These are phyloP conservation scores for Aureobasidium sp. DNA, from an alignment of 2,329 filamentous ascomycete species.

Conservation along the genomic window DNA sequence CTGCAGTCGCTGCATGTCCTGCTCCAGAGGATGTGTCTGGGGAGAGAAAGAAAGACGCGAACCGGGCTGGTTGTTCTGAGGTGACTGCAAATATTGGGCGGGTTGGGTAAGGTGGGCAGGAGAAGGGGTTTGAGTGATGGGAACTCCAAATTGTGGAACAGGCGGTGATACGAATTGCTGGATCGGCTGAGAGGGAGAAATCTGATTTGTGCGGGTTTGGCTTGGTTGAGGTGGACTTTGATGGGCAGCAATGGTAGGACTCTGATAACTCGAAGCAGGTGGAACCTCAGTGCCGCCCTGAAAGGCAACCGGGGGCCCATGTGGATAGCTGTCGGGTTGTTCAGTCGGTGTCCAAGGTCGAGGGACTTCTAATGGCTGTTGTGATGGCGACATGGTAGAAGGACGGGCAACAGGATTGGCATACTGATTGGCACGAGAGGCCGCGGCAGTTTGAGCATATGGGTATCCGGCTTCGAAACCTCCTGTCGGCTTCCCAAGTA, in stretches of 20 bases:
- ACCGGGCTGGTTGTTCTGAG: constrained; percentile 5
- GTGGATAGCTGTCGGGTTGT: constrained; percentile 73
- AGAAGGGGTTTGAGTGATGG: background rate
- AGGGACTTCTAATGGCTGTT: constrained; percentile 32
- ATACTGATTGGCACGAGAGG: constrained; percentile 75
- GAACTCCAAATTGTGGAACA: constrained; percentile 37
- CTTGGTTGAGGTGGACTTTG: constrained; percentile 39
- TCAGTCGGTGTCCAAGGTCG: constrained; percentile 96
- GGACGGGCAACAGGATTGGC: constrained; percentile 34
- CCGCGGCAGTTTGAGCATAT: constrained; percentile 70
- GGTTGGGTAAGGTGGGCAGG: background rate
- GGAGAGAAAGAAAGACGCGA: constrained; percentile 9
- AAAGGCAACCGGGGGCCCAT: constrained; percentile 86
- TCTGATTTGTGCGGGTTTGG: constrained; percentile 25
- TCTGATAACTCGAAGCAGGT: background rate
- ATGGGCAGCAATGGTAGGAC: constrained; percentile 23
- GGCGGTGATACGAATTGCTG: background rate
- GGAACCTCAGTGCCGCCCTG: constrained; percentile 72
- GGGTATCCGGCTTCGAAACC: constrained; percentile 74
- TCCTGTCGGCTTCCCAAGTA: constrained; percentile 62
- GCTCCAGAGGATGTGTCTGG: constrained; percentile 56
- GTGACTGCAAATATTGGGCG: constrained; percentile 9
- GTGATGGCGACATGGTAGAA: constrained; percentile 40
- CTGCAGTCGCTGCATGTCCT: constrained; percentile 78
- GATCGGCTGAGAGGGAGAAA: background rate